These are phyloP conservation scores for Stenocarpella maydis DNA, from an alignment of 2,329 filamentous ascomycete species.

Conservation along the genomic window DNA sequence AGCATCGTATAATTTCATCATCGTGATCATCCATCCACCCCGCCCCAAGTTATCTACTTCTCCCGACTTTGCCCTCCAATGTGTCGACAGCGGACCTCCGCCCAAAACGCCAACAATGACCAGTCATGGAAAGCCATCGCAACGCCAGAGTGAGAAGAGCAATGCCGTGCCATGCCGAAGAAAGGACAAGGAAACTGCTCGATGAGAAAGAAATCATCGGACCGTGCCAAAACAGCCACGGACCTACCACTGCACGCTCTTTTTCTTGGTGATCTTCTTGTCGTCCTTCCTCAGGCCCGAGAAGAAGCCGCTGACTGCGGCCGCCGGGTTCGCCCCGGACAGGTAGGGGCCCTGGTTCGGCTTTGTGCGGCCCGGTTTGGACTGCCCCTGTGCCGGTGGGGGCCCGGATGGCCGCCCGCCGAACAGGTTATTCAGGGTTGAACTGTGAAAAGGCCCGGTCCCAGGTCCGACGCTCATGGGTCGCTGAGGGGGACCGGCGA, in stretches of 20 bases:
- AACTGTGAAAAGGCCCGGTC: constrained; percentile 36
- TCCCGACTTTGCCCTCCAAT: neutral
- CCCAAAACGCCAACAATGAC: constrained; percentile 18
- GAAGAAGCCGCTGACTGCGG: constrained; percentile 40
- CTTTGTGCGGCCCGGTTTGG: constrained; percentile 37
- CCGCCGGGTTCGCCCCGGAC: constrained; percentile 36
- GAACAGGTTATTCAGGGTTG: constrained; percentile 43
- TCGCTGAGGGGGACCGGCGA: constrained; percentile 42
- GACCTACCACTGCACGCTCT: constrained; percentile 45
- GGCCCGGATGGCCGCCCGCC: constrained; percentile 37
- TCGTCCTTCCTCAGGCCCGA: constrained; percentile 38
- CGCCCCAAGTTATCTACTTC: constrained; percentile 7
- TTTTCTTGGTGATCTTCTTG: constrained; percentile 45
- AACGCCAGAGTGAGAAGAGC: neutral
- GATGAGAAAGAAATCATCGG: neutral
- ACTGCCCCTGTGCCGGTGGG: constrained; percentile 35
- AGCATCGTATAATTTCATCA: constrained; percentile 18
- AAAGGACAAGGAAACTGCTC: neutral
- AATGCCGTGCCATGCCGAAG: constrained; percentile 13
- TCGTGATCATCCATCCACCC: neutral
- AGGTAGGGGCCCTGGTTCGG: constrained; percentile 35
- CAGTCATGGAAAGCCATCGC: neutral
- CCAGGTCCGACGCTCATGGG: constrained; percentile 58
- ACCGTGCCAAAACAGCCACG: constrained; percentile 9
- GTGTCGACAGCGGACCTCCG: neutral